These are phyloP conservation scores for Pinus taeda DNA, from an alignment of 75 land plant species.

Conservation along the genomic window DNA sequence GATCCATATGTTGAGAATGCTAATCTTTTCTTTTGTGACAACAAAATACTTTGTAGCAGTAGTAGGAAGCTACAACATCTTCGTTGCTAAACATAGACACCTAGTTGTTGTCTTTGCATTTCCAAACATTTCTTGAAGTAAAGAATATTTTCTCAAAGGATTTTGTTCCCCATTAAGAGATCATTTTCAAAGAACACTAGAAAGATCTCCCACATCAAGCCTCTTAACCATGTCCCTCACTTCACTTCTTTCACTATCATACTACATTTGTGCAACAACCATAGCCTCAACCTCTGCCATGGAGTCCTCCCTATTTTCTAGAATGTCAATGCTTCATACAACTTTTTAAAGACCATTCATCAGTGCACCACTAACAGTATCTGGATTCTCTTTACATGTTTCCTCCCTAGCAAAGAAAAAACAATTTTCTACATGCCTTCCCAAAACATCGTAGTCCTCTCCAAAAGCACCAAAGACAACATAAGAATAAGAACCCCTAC, in stretches of 20 bases:
- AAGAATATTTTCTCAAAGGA: slow-evolving; percentile 42
- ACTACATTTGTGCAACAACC: slow-evolving; percentile 71
- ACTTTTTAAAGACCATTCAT: slow-evolving; percentile 95
- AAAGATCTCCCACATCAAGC: slow-evolving; percentile 71
- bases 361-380: slow-evolving; percentile 99
- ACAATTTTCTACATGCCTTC: slow-evolving; percentile 84
- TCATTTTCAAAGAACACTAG: slow-evolving; percentile 42
- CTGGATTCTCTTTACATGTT: slow-evolving; percentile 99
- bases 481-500: slow-evolving; percentile 93
- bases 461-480: slow-evolving; percentile 81
- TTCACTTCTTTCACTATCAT: slow-evolving; percentile 83
- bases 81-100: slow-evolving; percentile 67
- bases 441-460: slow-evolving; percentile 91
- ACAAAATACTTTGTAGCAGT: slow-evolving; percentile 66
- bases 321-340: slow-evolving; percentile 78
- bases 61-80: slow-evolving; percentile 70
- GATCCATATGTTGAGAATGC: slow-evolving; percentile 82
- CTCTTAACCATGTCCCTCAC: slow-evolving; percentile 77
- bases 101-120: slow-evolving; percentile 84
- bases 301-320: slow-evolving; percentile 70
- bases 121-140: slow-evolving; percentile 79
- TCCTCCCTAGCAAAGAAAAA: slow-evolving; percentile 98
- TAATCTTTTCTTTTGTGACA: slow-evolving; percentile 84
- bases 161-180: slow-evolving; percentile 31
- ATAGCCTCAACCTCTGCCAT: slow-evolving; percentile 81